phyloP scores from a whole-genome alignment of 768 basidiomycete genomes.

The Cystobasidium ongulense region DNA sequence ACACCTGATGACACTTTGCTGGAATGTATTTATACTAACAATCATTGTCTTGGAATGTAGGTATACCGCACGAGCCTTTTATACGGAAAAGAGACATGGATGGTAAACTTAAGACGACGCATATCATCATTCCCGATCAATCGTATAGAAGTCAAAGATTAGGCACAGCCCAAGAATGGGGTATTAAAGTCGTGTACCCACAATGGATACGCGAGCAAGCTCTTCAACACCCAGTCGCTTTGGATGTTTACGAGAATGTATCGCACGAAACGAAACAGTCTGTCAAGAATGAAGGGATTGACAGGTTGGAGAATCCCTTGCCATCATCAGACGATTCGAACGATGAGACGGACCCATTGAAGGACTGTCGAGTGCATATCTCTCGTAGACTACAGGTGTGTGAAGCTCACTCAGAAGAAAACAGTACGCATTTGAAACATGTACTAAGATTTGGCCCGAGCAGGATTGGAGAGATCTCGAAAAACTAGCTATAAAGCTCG shows the following conservation, averaged over 20 bases:
- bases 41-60: background rate
- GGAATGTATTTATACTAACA: background rate
- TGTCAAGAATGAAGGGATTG: background rate
- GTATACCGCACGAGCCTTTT: background rate
- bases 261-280: background rate
- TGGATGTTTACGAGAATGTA: too few species aligned
- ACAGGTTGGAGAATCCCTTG: background rate
- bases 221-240: background rate
- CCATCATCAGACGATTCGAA: background rate
- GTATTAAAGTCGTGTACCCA: background rate
- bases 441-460: background rate
- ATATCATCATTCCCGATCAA: conserved; percentile 11
- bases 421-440: background rate
- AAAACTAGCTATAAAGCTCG: background rate
- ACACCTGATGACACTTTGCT: too few species aligned
- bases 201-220: conserved; percentile 7
- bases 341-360: background rate
- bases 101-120: conserved; percentile 5
- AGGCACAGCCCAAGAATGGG: conserved; percentile 10
- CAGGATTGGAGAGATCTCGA: background rate
- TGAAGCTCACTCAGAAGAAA: background rate
- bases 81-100: background rate
- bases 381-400: background rate
- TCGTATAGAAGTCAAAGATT: background rate
- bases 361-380: background rate